Evolutionary conservation across 805 yeast genomes (phyloP).

Genomic region (Maudiozyma pseudohumilis): DNA sequence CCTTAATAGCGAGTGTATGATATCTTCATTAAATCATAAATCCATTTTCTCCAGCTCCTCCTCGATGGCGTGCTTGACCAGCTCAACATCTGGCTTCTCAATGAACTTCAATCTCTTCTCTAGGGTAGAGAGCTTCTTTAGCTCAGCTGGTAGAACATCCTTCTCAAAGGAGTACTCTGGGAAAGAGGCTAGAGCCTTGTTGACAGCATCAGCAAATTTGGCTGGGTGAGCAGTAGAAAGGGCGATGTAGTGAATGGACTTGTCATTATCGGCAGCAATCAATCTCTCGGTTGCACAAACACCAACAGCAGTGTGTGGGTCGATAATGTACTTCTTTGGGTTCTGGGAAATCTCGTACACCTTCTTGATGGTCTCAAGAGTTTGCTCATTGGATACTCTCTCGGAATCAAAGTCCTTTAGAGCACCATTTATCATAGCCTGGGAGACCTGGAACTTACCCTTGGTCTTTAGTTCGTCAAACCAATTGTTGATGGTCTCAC

Average conservation of each 20-base stretch:
- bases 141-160: slow-evolving; percentile 83
- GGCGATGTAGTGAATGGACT: slow-evolving; percentile 48
- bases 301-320: slow-evolving; percentile 97
- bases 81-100: slow-evolving; percentile 61
- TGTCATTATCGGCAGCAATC: slow-evolving; percentile 38
- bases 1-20: background rate
- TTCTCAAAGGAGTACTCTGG: slow-evolving; percentile 76
- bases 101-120: slow-evolving; percentile 67
- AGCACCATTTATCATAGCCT: slow-evolving; percentile 56
- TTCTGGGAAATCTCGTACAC: slow-evolving; percentile 49
- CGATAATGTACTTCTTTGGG: slow-evolving; percentile 65
- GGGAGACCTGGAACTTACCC: slow-evolving; percentile 69
- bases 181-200: slow-evolving; percentile 56
- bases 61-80: slow-evolving; percentile 65
- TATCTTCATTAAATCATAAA: slow-evolving; percentile 11
- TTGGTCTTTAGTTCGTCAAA: slow-evolving; percentile 65
- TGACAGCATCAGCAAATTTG: slow-evolving; percentile 92
- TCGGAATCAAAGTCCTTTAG: slow-evolving; percentile 63
- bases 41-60: slow-evolving; percentile 53
- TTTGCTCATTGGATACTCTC: slow-evolving; percentile 68
- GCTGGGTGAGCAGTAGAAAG: slow-evolving; percentile 99
- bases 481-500: slow-evolving; percentile 60
- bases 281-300: slow-evolving; percentile 64
- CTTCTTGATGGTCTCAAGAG: slow-evolving; percentile 66
- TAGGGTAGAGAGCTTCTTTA: slow-evolving; percentile 57